Evolutionary conservation across 75 land plant species (phyloP).

Genomic region (Pinus albicaulis): DNA sequence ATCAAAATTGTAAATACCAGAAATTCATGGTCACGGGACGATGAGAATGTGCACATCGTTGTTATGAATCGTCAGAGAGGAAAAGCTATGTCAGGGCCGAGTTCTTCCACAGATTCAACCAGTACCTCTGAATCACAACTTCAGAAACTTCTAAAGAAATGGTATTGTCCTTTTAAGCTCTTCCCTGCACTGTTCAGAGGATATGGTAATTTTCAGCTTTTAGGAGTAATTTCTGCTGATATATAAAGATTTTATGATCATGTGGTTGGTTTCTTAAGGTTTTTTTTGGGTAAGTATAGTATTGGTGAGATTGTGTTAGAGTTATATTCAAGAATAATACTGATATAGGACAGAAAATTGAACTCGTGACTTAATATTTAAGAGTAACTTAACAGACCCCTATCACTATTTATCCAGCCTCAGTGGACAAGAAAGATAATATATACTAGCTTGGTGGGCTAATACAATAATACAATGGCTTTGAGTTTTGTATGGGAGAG

Average conservation of each 20-base stretch:
- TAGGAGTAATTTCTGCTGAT: not conserved
- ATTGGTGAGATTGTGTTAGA: too few species aligned
- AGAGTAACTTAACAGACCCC: too few species aligned
- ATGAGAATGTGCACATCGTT: not conserved
- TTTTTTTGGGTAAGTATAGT: not conserved
- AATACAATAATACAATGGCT: too few species aligned
- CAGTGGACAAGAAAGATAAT: too few species aligned
- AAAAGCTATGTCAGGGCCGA: not conserved
- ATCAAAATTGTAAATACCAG: not conserved
- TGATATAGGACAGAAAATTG: too few species aligned
- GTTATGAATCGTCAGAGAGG: not conserved
- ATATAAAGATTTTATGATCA: not conserved
- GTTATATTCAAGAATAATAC: too few species aligned
- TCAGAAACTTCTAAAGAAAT: not conserved
- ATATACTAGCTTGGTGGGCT: too few species aligned
- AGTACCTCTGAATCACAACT: slow-evolving; percentile 1
- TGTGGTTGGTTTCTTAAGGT: not conserved
- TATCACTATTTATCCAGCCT: too few species aligned
- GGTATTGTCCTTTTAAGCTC: not conserved
- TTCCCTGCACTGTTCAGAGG: too few species aligned
- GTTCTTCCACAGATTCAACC: not conserved
- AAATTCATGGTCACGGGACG: not conserved
- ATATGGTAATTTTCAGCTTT: not conserved
- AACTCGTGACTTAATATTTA: too few species aligned
- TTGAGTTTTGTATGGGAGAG: not conserved